Evolutionary conservation across 352 stramenopile species (phyloP).

Genomic region (Globisporangium canariense): DNA sequence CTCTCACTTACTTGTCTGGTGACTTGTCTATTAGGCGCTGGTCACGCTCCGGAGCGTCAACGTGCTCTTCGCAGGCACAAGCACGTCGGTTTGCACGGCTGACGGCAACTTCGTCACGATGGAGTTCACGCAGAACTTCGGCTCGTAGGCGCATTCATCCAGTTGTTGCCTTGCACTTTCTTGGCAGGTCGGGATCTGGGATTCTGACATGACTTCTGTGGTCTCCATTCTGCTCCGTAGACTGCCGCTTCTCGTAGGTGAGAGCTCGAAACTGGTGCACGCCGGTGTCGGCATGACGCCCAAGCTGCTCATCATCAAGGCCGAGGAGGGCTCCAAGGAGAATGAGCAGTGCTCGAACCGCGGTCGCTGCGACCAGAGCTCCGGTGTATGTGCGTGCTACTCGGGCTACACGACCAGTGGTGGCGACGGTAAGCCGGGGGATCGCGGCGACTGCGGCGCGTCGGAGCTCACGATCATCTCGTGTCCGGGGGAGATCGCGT

Average conservation of each 20-base stretch:
- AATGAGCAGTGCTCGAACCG: constrained; percentile 81
- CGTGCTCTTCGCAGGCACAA: constrained; percentile 53
- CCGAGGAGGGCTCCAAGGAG: constrained; percentile 88
- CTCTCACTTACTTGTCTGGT: neutral
- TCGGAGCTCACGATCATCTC: constrained; percentile 43
- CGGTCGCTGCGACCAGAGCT: constrained; percentile 60
- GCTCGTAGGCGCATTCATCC: constrained; percentile 31
- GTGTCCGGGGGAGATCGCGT: constrained; percentile 57
- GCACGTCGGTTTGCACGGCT: constrained; percentile 55
- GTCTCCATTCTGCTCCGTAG: constrained; percentile 12
- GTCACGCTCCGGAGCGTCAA: constrained; percentile 53
- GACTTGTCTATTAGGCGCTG: constrained; percentile 30
- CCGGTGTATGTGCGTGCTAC: constrained; percentile 87
- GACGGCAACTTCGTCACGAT: constrained; percentile 70
- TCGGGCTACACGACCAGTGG: constrained; percentile 72
- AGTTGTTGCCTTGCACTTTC: neutral
- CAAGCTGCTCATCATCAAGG: constrained; percentile 44
- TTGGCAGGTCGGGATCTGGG: neutral
- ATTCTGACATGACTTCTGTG: neutral
- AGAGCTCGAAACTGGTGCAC: constrained; percentile 52
- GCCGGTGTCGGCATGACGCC: constrained; percentile 46
- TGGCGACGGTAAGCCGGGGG: constrained; percentile 41
- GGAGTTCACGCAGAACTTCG: constrained; percentile 82
- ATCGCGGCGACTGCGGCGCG: constrained; percentile 72
- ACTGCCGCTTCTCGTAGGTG: constrained; percentile 73